These are phyloP conservation scores for Lactarius quietus DNA, from an alignment of 768 basidiomycete genomes.

Conservation along the genomic window DNA sequence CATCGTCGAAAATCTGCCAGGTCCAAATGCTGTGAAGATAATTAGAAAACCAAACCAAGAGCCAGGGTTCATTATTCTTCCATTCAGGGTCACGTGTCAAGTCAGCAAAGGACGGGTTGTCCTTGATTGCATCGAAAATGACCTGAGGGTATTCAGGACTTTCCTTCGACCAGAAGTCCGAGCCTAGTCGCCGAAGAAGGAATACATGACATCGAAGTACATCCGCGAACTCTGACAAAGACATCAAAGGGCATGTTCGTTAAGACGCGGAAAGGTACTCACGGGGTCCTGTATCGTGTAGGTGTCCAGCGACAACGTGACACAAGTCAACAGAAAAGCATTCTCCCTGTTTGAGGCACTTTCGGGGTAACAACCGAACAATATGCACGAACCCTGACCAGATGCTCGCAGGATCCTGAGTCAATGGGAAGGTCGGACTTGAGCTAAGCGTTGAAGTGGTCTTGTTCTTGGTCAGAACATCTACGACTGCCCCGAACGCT, in stretches of 20 bases:
- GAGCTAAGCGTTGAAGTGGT: background rate
- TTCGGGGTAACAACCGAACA: constrained; percentile 53
- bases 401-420: constrained; percentile 41
- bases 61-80: constrained; percentile 42
- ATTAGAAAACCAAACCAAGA: constrained; percentile 62
- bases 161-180: constrained; percentile 65
- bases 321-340: constrained; percentile 43
- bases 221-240: constrained; percentile 51
- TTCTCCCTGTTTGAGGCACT: constrained; percentile 36
- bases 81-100: constrained; percentile 40
- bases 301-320: constrained; percentile 55
- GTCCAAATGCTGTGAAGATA: constrained; percentile 55
- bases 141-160: constrained; percentile 70
- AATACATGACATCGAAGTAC: constrained; percentile 57
- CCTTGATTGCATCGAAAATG: constrained; percentile 79
- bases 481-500: constrained; percentile 40
- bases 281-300: constrained; percentile 60
- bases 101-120: constrained; percentile 58
- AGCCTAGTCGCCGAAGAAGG: constrained; percentile 54
- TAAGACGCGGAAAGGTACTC: constrained; percentile 35
- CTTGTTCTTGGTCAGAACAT: constrained; percentile 28
- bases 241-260: constrained; percentile 8
- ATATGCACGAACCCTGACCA: constrained; percentile 50
- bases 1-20: constrained; percentile 45
- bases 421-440: constrained; percentile 29